Conservation (phyloP, 371 early-diverging fungal species). For the Dentiscutata heterogama region DNA sequence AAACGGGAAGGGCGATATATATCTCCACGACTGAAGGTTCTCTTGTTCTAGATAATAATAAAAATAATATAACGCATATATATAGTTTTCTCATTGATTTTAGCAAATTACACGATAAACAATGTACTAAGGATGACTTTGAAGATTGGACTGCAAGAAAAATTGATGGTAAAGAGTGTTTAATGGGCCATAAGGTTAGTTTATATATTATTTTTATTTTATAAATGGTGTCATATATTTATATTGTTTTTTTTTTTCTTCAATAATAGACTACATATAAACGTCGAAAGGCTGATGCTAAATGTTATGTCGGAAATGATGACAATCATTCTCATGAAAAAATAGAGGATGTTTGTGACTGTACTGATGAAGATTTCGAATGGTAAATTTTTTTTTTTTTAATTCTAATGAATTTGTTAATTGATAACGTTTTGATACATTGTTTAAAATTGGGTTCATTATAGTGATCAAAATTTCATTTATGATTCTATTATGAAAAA, state of each 20-base stretch:
- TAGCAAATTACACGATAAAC: slow-evolving; percentile 63
- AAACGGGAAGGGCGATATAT: too few species aligned
- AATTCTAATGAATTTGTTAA: background rate
- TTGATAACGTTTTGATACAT: background rate
- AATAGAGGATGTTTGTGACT: slow-evolving; percentile 72
- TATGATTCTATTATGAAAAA: slow-evolving; percentile 58
- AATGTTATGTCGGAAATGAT: slow-evolving; percentile 82
- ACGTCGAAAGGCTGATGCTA: slow-evolving; percentile 79
- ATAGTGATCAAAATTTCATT: slow-evolving; percentile 79
- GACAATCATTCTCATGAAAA: slow-evolving; percentile 62
- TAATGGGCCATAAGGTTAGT: slow-evolving; percentile 82
- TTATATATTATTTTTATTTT: background rate
- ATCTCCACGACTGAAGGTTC: too few species aligned
- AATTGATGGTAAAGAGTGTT: slow-evolving; percentile 75
- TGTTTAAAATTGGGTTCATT: background rate
- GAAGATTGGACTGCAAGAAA: slow-evolving; percentile 81
- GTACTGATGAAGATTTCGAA: slow-evolving; percentile 89
- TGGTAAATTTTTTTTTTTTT: too few species aligned
- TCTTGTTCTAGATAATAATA: slow-evolving; percentile 46
- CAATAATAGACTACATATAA: slow-evolving; percentile 59
- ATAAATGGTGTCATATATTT: background rate
- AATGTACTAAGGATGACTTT: slow-evolving; percentile 82
- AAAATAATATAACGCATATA: slow-evolving; percentile 42
- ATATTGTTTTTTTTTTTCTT: background rate
- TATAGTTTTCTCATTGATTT: slow-evolving; percentile 77